Conservation (phyloP, 345 rosid genomes). For the Psidium guajava region DNA sequence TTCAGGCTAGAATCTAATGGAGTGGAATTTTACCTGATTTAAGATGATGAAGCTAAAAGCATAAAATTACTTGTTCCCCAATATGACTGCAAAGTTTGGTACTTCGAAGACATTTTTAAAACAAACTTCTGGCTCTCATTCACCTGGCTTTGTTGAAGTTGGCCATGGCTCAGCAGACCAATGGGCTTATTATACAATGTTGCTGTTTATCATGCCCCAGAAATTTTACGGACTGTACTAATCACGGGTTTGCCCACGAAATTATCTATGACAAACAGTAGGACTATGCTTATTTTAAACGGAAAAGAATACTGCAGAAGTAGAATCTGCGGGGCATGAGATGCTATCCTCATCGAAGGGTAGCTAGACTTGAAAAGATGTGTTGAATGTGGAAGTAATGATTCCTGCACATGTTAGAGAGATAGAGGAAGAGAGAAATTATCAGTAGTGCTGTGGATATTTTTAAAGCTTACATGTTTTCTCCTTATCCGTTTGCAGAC, state of each 20-base stretch:
- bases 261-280: not conserved
- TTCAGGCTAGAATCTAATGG: not conserved
- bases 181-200: not conserved
- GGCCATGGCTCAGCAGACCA: not conserved
- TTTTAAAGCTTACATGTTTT: not conserved
- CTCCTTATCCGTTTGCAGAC: slow-evolving; percentile 30
- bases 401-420: not conserved
- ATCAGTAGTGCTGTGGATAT: not conserved
- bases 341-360: not conserved
- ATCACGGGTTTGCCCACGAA: not conserved
- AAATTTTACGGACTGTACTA: not conserved
- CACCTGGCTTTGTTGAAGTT: not conserved
- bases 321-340: not conserved
- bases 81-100: not conserved
- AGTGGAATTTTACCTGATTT: not conserved
- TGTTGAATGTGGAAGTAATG: not conserved
- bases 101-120: not conserved
- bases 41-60: not conserved
- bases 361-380: not conserved
- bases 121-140: not conserved
- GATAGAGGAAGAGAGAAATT: not conserved
- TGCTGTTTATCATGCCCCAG: not conserved
- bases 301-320: not conserved
- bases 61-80: not conserved
- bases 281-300: not conserved